Base-by-base conservation (phyloP, 192 early-diverging fungal species). In the Jimgerdemannia flammicorona region DNA sequence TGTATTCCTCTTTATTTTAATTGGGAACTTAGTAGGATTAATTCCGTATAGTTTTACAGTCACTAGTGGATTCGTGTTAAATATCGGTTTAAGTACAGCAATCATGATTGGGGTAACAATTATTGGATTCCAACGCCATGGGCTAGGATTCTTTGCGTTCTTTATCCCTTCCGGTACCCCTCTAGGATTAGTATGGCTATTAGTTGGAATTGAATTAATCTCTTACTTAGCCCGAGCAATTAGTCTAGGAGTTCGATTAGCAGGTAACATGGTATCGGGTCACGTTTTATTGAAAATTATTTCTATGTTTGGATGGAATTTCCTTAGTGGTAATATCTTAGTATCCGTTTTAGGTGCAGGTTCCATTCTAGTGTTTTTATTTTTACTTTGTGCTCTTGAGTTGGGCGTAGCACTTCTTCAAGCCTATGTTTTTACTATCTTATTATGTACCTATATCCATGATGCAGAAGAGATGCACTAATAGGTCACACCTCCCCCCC, bases 231-330 rank as follows among this genome's bases (percentile, higher is more conserved):
- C 83, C 67, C 81, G 83, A 82, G 83, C 80, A 75, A 75, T 81
- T 72, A 81, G 80, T 81, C 79, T 81, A 81, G 80, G 80, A 71
- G 79, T 84, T 73, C 79, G 83, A 84, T 84, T 84, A 84, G 83
- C 78, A 63, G 83, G 80, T 19, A 84, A 84, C 65, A 84, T 84
- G 80, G 82, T 81, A 64, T 77, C 83, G 74, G 83, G 83, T 76
- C 83, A 84, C 79, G 82, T 80, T 78, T 79, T 84, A 84, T 81
- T 84, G 79, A 84, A 84, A 80, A 80, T 84, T 73, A 84, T 84
- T 79, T 77, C 75, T 78, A 81, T 71, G 75, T 81, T 81, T 73
- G 78, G 74, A 75, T 79, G 75, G 76, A 73, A 81, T 82, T 78
- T 81, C 69, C 78, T 84, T 74, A 82, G 74, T 73, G 75, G 75